Evolutionary conservation across 1,139 yeast species (phyloP).

Genomic region (Pneumocystis wakefieldiae): DNA sequence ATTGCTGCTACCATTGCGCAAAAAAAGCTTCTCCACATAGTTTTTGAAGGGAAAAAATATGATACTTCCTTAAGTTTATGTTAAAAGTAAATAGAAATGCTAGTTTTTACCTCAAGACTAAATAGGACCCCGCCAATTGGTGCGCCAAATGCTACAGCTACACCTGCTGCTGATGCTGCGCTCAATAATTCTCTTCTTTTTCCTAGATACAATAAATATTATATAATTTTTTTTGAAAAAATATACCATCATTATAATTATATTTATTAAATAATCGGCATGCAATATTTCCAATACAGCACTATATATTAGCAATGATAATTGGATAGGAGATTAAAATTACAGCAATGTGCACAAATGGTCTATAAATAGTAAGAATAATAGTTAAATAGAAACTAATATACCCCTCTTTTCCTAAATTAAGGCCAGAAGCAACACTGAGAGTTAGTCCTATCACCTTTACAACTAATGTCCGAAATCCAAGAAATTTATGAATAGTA

Average conservation of each 20-base stretch:
- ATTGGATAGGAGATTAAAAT: neutral
- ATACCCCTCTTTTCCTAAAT: slow-evolving; percentile 47
- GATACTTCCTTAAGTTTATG: slow-evolving; percentile 33
- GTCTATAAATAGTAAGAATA: slow-evolving; percentile 18
- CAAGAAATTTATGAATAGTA: slow-evolving; percentile 40
- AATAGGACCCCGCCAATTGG: slow-evolving; percentile 58
- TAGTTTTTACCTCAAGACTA: slow-evolving; percentile 31
- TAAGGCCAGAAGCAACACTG: slow-evolving; percentile 52
- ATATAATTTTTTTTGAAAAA: neutral
- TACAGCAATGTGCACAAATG: slow-evolving; percentile 49
- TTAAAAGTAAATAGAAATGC: neutral
- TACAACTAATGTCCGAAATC: slow-evolving; percentile 38
- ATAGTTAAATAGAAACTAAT: slow-evolving; percentile 17
- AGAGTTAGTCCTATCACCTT: slow-evolving; percentile 40
- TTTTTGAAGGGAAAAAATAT: slow-evolving; percentile 43
- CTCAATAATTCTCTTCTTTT: slow-evolving; percentile 44
- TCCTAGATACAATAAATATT: neutral
- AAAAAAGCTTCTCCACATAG: slow-evolving; percentile 43
- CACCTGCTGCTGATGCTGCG: slow-evolving; percentile 56
- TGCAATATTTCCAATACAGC: slow-evolving; percentile 48
- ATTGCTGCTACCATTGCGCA: slow-evolving; percentile 47
- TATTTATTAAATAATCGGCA: slow-evolving; percentile 39
- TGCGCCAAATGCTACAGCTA: slow-evolving; percentile 55
- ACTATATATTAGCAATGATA: slow-evolving; percentile 12
- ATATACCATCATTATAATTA: slow-evolving; percentile 32